Evolutionary conservation across 2,329 filamentous ascomycete genomes (phyloP), one percentile per base, ranked within the genome.

Genomic region (Pyrenophora graminea): DNA sequence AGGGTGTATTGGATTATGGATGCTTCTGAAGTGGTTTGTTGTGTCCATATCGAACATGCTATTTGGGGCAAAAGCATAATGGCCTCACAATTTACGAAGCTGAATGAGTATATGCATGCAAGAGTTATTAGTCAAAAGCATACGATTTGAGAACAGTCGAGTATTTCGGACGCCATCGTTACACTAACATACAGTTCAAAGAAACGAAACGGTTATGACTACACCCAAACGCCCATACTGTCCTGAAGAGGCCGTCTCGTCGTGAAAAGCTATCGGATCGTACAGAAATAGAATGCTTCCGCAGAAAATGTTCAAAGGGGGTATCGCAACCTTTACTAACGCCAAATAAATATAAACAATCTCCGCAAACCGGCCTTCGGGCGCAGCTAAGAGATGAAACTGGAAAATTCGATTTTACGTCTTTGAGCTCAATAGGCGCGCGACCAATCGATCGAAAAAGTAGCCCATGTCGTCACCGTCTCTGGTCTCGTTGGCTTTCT

Each of bases 381-480:
- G 13, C 15, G n/a, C 9, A 8, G 9, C n/a, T 10, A 15, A 6
- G 3, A 34, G 21, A 12, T 4, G 3, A 31, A 38, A 23, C 5
- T n/a, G 10, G 9, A 21, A 38, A 13, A n/a, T 7, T 12, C 21
- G 19, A 3, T 17, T 3, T 53, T 49, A 59, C 5, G 10, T 17
- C 23, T 44, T 55, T 37, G 63, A 40, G 6, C 72, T 37, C 27
- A 74, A 52, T 40, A 75, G 48, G 32, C 63, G 59, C 10, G 70
- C 72, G 3, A 72, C 66, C 31, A 74, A 45, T 21, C 73, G 56
- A 48, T 75, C 73, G 43, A 75, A 75, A 48, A 71, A 74, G 25
- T 61, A 69, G 2, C 58, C 63, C 68, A 74, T 73, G 10, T 71
- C 69, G 8, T 64, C 63, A 6, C 55, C 61, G 9, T 45, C 23